A percentile compares a stretch with the other conserved stretches of the same genome.
Conservation (phyloP, 163 green algal genomes). For the Botryococcus braunii region DNA sequence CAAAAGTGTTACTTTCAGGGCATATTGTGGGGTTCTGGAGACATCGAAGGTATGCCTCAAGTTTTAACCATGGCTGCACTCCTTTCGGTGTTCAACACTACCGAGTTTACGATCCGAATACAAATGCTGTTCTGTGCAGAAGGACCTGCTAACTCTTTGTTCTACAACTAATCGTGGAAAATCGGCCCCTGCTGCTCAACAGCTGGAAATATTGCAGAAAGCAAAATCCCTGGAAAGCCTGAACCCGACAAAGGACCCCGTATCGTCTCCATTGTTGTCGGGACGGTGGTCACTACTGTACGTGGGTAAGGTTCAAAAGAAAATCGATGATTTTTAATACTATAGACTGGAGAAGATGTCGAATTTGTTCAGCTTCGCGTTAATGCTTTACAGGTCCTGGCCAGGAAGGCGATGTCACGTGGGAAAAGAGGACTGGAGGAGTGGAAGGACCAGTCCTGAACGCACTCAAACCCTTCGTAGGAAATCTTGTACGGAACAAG, state of each 20-base stretch:
- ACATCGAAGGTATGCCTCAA: too few relatives aligned
- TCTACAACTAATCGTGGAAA: slow-evolving; percentile 9
- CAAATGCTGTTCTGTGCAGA: too few relatives aligned
- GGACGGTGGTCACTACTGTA: slow-evolving; percentile 13
- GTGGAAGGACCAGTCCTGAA: slow-evolving; percentile 13
- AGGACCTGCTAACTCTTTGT: neutral
- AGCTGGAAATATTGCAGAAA: slow-evolving; percentile 6
- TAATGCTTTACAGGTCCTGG: slow-evolving; percentile 7
- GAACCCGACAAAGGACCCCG: slow-evolving; percentile 4
- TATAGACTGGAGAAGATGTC: neutral
- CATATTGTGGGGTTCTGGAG: too few relatives aligned
- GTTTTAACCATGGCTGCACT: too few relatives aligned
- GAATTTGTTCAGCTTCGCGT: neutral
- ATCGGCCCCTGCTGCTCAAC: neutral
- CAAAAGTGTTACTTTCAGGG: too few relatives aligned
- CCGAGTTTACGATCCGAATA: too few relatives aligned
- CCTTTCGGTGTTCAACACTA: too few relatives aligned
- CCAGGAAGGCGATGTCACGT: slow-evolving; percentile 3
- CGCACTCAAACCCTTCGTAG: slow-evolving; percentile 1
- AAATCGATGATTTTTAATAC: neutral
- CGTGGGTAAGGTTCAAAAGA: slow-evolving; percentile 3
- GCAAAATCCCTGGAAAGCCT: slow-evolving; percentile 5
- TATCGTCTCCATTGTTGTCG: neutral
- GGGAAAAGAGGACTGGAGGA: slow-evolving; percentile 11
- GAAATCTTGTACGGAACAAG: slow-evolving; percentile 5